These are phyloP conservation scores for Colletotrichum nymphaeae DNA, from an alignment of 2,329 filamentous ascomycete species.

Conservation along the genomic window DNA sequence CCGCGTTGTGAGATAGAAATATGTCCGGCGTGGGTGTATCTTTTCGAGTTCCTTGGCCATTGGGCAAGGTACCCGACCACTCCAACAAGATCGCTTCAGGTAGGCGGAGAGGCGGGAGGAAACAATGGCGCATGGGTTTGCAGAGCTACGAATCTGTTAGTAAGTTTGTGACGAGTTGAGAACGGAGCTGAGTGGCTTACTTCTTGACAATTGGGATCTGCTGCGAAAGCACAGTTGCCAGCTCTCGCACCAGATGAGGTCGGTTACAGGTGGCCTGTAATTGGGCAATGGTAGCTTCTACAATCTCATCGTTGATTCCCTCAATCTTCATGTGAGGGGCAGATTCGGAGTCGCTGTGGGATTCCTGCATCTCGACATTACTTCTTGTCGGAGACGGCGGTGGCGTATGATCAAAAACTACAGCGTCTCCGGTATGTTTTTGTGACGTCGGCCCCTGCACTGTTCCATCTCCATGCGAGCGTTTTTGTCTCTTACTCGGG, in stretches of 20 bases:
- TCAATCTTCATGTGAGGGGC: constrained; percentile 68
- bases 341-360: background rate
- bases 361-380: background rate
- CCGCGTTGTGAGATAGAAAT: constrained; percentile 94
- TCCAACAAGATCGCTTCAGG: constrained; percentile 88
- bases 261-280: constrained; percentile 90
- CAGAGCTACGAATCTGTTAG: constrained; percentile 72
- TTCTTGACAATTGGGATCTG: constrained; percentile 88
- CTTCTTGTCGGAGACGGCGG: constrained; percentile 49
- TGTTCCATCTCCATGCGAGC: constrained; percentile 71
- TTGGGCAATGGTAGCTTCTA: constrained; percentile 89
- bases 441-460: constrained; percentile 6
- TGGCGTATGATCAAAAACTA: constrained; percentile 78
- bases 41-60: constrained; percentile 93
- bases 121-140: constrained; percentile 94
- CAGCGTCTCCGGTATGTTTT: constrained; percentile 42
- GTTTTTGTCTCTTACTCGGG: constrained; percentile 78
- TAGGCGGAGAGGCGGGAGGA: constrained; percentile 92
- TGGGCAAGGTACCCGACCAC: constrained; percentile 82
- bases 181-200: constrained; percentile 65
- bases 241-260: constrained; percentile 93
- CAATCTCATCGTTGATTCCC: constrained; percentile 93
- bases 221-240: constrained; percentile 82
- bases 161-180: constrained; percentile 16
- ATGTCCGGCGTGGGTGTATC: constrained; percentile 92